Conservation (phyloP, 306 rosid genomes). For the Fagus crenata region DNA sequence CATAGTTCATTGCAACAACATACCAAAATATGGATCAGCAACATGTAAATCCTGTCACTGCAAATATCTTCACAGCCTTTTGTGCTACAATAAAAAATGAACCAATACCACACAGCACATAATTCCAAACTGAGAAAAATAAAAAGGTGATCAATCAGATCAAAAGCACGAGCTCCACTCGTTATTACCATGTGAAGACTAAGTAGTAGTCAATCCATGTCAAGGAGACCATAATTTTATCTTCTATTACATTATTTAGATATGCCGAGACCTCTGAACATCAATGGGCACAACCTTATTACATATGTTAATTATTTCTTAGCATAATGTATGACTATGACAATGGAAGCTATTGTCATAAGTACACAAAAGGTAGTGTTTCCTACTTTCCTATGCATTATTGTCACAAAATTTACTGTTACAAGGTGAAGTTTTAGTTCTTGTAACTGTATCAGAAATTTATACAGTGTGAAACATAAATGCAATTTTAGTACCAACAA, state of each 20-base stretch:
- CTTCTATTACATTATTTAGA: background rate
- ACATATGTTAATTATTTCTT: background rate
- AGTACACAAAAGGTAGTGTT: background rate
- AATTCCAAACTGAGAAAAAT: background rate
- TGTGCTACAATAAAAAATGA: background rate
- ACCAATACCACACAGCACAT: background rate
- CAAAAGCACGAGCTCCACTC: background rate
- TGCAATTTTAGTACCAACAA: background rate
- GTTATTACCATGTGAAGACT: background rate
- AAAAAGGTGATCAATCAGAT: background rate
- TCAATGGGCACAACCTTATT: background rate
- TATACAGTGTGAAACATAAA: background rate
- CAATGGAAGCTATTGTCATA: background rate
- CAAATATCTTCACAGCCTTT: background rate
- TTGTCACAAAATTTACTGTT: background rate
- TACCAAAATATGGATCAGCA: background rate
- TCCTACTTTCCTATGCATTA: background rate
- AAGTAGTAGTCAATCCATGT: background rate
- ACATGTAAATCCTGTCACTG: background rate
- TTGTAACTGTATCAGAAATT: background rate
- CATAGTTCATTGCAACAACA: slow-evolving; percentile 12
- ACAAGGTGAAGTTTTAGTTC: background rate
- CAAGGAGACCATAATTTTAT: background rate
- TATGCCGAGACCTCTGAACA: background rate
- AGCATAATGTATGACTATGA: background rate